Evolutionary conservation across 371 early-diverging fungal species (phyloP).

Genomic region (Zychaea mexicana): DNA sequence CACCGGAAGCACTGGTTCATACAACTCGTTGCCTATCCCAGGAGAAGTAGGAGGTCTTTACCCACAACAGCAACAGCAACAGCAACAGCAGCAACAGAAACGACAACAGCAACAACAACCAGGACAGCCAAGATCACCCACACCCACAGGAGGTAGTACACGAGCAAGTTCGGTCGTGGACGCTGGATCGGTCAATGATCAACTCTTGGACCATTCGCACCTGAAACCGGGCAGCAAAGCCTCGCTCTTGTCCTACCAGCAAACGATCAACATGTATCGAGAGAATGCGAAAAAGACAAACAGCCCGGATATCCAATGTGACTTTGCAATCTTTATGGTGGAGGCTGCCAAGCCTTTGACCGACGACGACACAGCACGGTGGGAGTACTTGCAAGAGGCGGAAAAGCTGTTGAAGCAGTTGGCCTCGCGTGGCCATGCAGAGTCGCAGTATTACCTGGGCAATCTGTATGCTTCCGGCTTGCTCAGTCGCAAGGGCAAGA

Average conservation of each 20-base stretch:
- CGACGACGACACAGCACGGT: constrained; percentile 53
- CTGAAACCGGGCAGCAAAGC: constrained; percentile 69
- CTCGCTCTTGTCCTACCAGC: constrained; percentile 65
- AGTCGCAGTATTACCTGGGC: constrained; percentile 69
- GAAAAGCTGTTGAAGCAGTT: constrained; percentile 62
- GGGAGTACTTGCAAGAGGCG: constrained; percentile 66
- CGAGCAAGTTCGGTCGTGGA: constrained; percentile 10
- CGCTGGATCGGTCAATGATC: constrained; percentile 25
- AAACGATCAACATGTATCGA: constrained; percentile 77
- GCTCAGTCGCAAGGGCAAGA: constrained; percentile 59
- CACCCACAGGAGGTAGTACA: constrained; percentile 14
- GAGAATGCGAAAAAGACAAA: constrained; percentile 84
- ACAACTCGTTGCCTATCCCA: neutral
- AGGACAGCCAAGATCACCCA: constrained; percentile 1
- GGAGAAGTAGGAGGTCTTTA: too few relatives aligned
- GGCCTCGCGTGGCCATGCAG: constrained; percentile 64
- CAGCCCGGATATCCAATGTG: constrained; percentile 79
- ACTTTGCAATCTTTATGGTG: constrained; percentile 82
- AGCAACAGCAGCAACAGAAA: neutral
- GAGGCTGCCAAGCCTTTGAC: constrained; percentile 62
- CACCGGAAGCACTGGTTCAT: neutral
- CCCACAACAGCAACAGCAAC: neutral
- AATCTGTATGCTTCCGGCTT: constrained; percentile 66
- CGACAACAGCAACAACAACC: neutral
- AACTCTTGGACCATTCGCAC: constrained; percentile 67